Evolutionary conservation across 805 yeast genomes (phyloP), one percentile per base, ranked within the genome.

Genomic region (Nakazawaea sp.): DNA sequence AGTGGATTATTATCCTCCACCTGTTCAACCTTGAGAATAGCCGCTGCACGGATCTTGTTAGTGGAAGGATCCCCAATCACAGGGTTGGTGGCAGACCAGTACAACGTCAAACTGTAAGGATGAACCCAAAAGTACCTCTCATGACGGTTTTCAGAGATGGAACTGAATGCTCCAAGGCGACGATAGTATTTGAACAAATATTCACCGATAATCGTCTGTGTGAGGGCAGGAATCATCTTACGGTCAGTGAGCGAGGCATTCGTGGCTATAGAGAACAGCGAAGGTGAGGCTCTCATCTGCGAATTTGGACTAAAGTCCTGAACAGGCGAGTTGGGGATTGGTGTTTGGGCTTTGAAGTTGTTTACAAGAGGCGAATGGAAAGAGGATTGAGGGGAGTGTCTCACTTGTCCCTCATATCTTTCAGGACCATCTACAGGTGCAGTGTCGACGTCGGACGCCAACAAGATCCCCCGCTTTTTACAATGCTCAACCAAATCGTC

Each of bases 51-150:
- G 3, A 94, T 82, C 49, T 72, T 78, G 23, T 72, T 75, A 2
- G 70, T 70, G 1, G 79, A 62, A 8, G 87, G 83, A 46, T 82
- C 80, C 3, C 76, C 71, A 33, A 82, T 54, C 0, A 81, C 81
- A 1, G 97, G 97, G 51, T 84, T 85, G 10, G 78, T 68, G 4
- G 73, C 69, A 3, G 90, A 80, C 98, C 98, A 90, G 58, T 86
- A 88, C 32, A 90, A 65, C 0, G 96, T 86, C 64, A 87, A 62
- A 7, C 92, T 81, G 58, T 89, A 89, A 3, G 98, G 97, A 59
- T 90, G 95, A 31, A 92, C 75, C 97, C 97, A 92, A 70, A 90
- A 90, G 62, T 76, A 90, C 46, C 97, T 72, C 52, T 83, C 92
- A 53, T 90, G 98, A 42, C 96, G 73, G 29, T 74, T 72, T 35